These are phyloP conservation scores for Epichloe gansuensis DNA, from an alignment of 2,329 filamentous ascomycete genomes.

Conservation along the genomic window DNA sequence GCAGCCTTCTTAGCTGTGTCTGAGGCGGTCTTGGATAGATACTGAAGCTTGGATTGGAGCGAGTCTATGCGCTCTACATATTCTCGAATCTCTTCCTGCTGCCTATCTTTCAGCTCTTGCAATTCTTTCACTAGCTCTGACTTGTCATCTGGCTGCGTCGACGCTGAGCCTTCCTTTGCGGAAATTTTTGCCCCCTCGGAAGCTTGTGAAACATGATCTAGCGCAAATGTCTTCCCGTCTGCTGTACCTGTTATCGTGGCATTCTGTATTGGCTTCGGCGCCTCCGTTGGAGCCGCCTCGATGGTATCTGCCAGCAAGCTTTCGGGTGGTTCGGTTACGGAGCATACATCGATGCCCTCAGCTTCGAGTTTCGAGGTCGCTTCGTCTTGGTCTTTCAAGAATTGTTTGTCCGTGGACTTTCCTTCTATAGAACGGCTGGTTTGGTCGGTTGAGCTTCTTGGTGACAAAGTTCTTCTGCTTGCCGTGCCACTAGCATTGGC, in stretches of 20 bases:
- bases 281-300: not conserved
- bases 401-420: slow-evolving; percentile 15
- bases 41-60: slow-evolving; percentile 80
- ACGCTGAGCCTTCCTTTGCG: not conserved
- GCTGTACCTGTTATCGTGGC: not conserved
- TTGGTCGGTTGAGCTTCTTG: slow-evolving; percentile 25
- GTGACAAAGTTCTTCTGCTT: slow-evolving; percentile 30
- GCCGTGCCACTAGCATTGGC: slow-evolving; percentile 25
- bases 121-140: slow-evolving; percentile 10
- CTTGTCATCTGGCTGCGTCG: not conserved
- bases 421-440: slow-evolving; percentile 18
- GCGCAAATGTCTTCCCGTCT: not conserved
- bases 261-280: not conserved
- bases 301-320: not conserved
- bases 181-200: not conserved
- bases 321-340: not conserved
- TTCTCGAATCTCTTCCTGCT: slow-evolving; percentile 71
- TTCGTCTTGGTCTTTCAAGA: not conserved
- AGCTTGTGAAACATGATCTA: not conserved
- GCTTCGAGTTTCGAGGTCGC: not conserved
- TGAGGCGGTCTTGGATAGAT: slow-evolving; percentile 68
- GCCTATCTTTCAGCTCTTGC: slow-evolving; percentile 20
- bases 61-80: slow-evolving; percentile 88
- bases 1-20: slow-evolving; percentile 62
- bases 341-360: not conserved